These are phyloP conservation scores for Cordyceps cateniannulata DNA, from an alignment of 2,329 filamentous ascomycete genomes.

Conservation along the genomic window DNA sequence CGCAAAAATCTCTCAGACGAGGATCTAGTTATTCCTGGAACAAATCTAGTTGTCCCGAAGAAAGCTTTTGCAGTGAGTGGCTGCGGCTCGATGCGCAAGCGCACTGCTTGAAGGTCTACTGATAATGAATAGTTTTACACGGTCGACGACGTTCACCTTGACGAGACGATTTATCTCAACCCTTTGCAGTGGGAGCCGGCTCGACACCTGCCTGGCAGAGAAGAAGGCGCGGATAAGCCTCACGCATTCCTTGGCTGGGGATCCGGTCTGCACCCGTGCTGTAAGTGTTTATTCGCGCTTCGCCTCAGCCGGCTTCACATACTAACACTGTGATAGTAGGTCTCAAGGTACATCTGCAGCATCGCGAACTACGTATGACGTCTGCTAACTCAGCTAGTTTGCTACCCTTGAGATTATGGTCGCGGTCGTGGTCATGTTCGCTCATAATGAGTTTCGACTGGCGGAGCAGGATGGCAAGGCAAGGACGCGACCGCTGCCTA, in stretches of 20 bases:
- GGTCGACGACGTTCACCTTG: constrained; percentile 41
- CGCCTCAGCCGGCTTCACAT: not conserved
- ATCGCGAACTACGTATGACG: not conserved
- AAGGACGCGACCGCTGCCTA: constrained; percentile 12
- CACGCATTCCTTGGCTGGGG: constrained; percentile 31
- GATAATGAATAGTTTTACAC: constrained; percentile 28
- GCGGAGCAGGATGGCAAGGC: constrained; percentile 32
- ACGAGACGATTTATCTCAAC: constrained; percentile 41
- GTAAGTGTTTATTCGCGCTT: constrained; percentile 17
- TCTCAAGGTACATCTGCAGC: not conserved
- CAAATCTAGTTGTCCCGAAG: constrained; percentile 42
- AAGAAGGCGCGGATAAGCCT: constrained; percentile 34
- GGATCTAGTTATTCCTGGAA: constrained; percentile 37
- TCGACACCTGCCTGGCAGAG: constrained; percentile 39
- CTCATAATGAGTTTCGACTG: constrained; percentile 41
- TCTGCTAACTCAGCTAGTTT: constrained; percentile 27
- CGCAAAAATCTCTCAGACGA: constrained; percentile 43
- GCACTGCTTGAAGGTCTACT: not conserved
- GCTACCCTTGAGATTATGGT: constrained; percentile 47
- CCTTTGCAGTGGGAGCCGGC: constrained; percentile 44
- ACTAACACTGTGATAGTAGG: not conserved
- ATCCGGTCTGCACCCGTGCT: constrained; percentile 28
- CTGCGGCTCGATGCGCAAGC: not conserved
- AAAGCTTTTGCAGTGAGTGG: constrained; percentile 35
- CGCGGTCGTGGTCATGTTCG: constrained; percentile 41